Conservation (phyloP, 441 rosid species). For the Erysimum pusillum region DNA sequence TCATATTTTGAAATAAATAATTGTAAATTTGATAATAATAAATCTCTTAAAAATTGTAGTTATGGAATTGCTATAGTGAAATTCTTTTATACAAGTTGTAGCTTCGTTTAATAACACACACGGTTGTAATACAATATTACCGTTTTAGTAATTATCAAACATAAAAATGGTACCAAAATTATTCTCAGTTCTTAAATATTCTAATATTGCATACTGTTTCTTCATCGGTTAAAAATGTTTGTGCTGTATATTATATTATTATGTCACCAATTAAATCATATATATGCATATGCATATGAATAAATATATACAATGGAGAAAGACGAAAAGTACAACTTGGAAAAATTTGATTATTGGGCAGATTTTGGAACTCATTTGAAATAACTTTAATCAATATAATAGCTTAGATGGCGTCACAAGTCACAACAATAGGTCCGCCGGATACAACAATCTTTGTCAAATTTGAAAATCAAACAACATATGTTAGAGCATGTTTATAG, state of each 20-base stretch:
- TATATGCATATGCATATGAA: too few relatives aligned
- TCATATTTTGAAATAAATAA: background rate
- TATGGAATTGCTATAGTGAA: constrained; percentile 1
- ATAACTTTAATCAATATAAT: background rate
- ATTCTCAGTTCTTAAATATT: too few relatives aligned
- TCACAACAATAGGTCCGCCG: background rate
- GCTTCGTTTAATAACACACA: too few relatives aligned
- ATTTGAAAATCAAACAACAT: constrained; percentile 31
- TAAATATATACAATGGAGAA: too few relatives aligned
- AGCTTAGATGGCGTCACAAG: constrained; percentile 25
- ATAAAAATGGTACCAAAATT: too few relatives aligned
- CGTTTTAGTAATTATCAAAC: too few relatives aligned
- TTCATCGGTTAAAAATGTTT: too few relatives aligned
- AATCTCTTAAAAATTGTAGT: background rate
- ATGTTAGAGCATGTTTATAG: constrained; percentile 30
- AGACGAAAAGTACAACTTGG: constrained; percentile 14
- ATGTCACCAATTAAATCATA: too few relatives aligned
- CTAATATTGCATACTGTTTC: too few relatives aligned
- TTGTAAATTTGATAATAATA: background rate
- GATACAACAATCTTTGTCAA: constrained; percentile 21
- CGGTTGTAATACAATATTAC: too few relatives aligned
- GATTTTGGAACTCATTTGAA: background rate
- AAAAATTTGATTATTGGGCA: constrained; percentile 33
- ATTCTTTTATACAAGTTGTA: background rate
- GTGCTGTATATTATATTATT: too few relatives aligned